Evolutionary conservation across 495 filamentous ascomycete species (phyloP), one percentile per base, ranked within the genome.

Genomic region (Cercophora samala): DNA sequence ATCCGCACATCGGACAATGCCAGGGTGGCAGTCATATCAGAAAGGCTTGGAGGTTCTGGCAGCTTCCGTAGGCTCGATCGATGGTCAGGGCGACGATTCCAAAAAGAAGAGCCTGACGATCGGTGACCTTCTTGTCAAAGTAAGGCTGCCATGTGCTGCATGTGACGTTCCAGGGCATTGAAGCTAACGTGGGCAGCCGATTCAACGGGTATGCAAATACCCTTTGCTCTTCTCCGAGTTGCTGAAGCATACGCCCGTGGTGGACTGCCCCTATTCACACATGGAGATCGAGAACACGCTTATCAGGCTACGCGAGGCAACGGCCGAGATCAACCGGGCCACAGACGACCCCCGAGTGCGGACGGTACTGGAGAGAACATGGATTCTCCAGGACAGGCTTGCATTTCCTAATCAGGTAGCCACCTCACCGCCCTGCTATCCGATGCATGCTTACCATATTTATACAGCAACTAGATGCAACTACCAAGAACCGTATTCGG

Each of bases 151-250:
- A 17, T 17, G 58, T 4, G 24, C 22, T 21, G 3, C 17, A 8
- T 60, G 46, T n/a, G 58, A 32, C 1, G 54, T 51, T 32, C 5
- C 15, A 17, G 37, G 37, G 37, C 37, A 46, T 46, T 46, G 55
- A 65, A 19, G 55, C 75, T 78, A 53, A 79, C 69, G 24, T 1
- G 21, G 51, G 24, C 32, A 70, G 95, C 95, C 95, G 0, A 92
- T 97, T 64, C 95, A 99, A 81, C 85, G 95, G 42, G 85, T 98
- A 17, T 96, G 91, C 83, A 93, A 90, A 80, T 99, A 99, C 78
- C 91, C 91, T 11, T 83, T 99, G 42, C 81, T 99, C 22, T 91
- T 98, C 62, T 83, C 87, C 5, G 92, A 97, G 65, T 81, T 99
- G 51, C 81, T 91, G 64, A 91, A 89, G 69, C 81, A 90, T 68